Evolutionary conservation across 352 stramenopile genomes (phyloP), one percentile per base, ranked within the genome.

Genomic region (Phytophthora boehmeriae): DNA sequence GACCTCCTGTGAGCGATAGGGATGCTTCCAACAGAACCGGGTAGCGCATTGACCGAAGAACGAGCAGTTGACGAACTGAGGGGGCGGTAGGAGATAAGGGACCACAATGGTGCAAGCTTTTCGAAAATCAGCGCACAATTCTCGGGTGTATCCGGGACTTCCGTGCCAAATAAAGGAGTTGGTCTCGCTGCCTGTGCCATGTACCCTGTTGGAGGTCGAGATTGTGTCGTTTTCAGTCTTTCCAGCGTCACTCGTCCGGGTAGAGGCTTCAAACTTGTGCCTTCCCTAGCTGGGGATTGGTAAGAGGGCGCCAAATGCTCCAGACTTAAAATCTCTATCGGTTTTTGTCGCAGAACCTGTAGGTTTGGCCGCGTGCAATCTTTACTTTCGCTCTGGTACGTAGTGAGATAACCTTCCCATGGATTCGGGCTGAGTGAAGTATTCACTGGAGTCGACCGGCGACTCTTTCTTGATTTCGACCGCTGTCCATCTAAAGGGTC

Each of bases 41-140:
- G 10, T 25, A 47, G 8, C 19, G 20, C 17, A 36, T 2, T n/a
- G 30, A 49, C 38, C 32, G 13, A 39, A 17, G 17, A 17, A 35
- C 46, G 20, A 10, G 48, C 52, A 30, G 10, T 19, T n/a, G 22
- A 46, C 1, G 58, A 54, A 20, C 13, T 16, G 6, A 38, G 10
- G 4, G 54, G 54, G 19, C 48, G 63, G 6, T 54, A 62, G 4
- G 69, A 54, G 58, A 89, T 74, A 16, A 83, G 66, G 3, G 41
- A 51, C 78, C 80, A 90, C n/a, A 90, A 27, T 2, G 19, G n/a
- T 17, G 53, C 30, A 34, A 90, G 71, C 4, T 63, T 72, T 2
- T 59, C 49, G 34, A 85, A 79, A 2, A 88, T 59, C 1, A 36
- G 2, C 13, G 44, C 47, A 23, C 71, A 66, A 3, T 67, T 74